Evolutionary conservation across 257 asterid genomes (phyloP).

Genomic region (Ocimum tenuiflorum): DNA sequence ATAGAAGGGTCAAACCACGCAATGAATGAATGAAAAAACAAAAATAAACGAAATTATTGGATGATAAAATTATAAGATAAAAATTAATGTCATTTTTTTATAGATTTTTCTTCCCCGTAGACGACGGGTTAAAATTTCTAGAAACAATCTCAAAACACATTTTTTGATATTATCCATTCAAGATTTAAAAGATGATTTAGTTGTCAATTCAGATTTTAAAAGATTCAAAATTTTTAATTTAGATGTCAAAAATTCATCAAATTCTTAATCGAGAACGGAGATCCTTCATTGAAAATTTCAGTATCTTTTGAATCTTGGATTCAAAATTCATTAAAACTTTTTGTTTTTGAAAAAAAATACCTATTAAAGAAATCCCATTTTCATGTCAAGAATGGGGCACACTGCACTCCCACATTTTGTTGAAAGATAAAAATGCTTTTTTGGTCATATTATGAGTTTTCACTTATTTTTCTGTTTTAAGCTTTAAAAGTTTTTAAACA

Average conservation of each 20-base stretch:
- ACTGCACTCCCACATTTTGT: constrained; percentile 7
- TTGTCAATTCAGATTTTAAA: no score
- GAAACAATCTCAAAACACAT: no score
- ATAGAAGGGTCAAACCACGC: neutral
- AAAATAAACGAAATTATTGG: constrained; percentile 8
- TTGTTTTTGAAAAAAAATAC: no score
- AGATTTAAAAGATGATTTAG: no score
- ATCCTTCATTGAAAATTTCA: no score
- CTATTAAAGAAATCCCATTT: constrained; percentile 25
- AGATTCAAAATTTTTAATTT: no score
- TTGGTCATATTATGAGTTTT: constrained; percentile 4
- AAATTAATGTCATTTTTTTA: constrained; percentile 35
- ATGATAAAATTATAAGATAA: constrained; percentile 29
- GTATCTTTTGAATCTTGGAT: no score
- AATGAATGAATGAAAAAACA: neutral
- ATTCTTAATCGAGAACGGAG: no score
- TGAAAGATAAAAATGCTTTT: constrained; percentile 14
- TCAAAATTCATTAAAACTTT: no score
- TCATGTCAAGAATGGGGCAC: constrained; percentile 19
- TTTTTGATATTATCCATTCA: no score
- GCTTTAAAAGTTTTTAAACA: neutral
- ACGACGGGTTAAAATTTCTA: constrained; percentile 60
- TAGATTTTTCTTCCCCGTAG: constrained; percentile 53
- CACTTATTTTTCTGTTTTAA: neutral
- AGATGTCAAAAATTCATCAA: no score